Base-by-base conservation (phyloP, 208 protist genomes). In the Trypanosoma mega region DNA sequence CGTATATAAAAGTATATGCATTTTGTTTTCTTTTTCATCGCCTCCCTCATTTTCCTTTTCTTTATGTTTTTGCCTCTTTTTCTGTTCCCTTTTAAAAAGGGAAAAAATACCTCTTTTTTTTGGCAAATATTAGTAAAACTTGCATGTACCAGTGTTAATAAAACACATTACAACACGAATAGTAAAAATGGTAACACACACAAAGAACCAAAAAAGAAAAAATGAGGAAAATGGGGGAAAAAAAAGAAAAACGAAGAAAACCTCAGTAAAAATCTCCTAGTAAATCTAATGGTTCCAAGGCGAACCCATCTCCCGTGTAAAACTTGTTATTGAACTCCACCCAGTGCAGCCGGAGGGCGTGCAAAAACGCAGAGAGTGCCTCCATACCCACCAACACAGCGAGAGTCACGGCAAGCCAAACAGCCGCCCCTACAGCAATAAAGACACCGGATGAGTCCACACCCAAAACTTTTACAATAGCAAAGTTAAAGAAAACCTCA, bases 331-430 rank as follows among this genome's bases (percentile, higher is more conserved):
- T 93, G 78, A 98, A 98, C 76, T 98, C 97, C 21, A 98, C 92
- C 96, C 96, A 98, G 74, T 98, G 95, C 8, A 98, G 78, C 76
- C 99, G 91, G 2, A 99, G 84, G 0, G 98, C 93, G 73, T 99
- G 99, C 34, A 99, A 72, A 73, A 99, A 99, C 23, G 98, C 98
- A 36, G 97, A 99, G 26, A 99, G 86, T 6, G 87, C 86, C 76
- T 99, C 99, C 98, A 99, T 99, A 21, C 91, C 73, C 12, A 99
- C 69, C 2, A 99, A 80, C 47, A 99, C 97, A 18, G 74, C 96
- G 20, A 99, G 56, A 2, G 98, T 99, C 7, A 85, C 83, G 20
- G 33, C 76, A 12, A 97, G 65, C 97, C 97, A 99, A 30, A 91
- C 63, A 29, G 76, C 63, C 24, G 97, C 97, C 29, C 91, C 82